Evolutionary conservation across 495 filamentous ascomycete genomes (phyloP).

Genomic region (Lasiosphaeria ovina): DNA sequence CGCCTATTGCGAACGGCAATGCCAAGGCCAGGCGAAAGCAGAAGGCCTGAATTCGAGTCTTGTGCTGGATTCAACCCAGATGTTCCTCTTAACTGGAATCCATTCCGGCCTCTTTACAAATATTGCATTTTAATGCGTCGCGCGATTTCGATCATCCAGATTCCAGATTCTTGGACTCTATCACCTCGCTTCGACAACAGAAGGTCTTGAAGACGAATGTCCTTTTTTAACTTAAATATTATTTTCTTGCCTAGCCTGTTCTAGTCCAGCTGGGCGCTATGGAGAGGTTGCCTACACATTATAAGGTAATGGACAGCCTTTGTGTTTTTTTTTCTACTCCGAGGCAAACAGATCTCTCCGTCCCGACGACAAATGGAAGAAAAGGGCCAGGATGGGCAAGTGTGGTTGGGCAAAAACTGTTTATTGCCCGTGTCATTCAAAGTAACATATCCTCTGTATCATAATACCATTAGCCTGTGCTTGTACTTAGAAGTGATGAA

Average conservation of each 20-base stretch:
- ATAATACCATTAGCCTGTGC: neutral
- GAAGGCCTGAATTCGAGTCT: slow-evolving; percentile 12
- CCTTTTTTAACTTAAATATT: neutral
- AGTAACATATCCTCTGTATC: neutral
- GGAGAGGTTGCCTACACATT: no score
- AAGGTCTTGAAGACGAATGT: neutral
- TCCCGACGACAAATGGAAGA: no score
- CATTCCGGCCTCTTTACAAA: neutral
- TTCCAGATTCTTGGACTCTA: neutral
- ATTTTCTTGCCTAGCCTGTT: no score
- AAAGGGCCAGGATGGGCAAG: no score
- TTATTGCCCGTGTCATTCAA: no score
- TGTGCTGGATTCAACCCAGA: neutral
- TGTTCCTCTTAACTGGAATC: neutral
- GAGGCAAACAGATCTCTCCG: no score
- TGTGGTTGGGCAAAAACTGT: no score
- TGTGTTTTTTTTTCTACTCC: no score
- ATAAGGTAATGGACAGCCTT: no score
- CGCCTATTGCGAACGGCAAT: slow-evolving; percentile 32
- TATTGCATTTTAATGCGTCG: neutral
- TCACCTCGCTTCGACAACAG: neutral
- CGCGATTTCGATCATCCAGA: neutral
- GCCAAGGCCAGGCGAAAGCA: slow-evolving; percentile 36
- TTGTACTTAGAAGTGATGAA: slow-evolving; percentile 2
- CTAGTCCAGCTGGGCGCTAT: no score